Conservation (phyloP, 2,329 filamentous ascomycete genomes). For the Xylaria sp. region DNA sequence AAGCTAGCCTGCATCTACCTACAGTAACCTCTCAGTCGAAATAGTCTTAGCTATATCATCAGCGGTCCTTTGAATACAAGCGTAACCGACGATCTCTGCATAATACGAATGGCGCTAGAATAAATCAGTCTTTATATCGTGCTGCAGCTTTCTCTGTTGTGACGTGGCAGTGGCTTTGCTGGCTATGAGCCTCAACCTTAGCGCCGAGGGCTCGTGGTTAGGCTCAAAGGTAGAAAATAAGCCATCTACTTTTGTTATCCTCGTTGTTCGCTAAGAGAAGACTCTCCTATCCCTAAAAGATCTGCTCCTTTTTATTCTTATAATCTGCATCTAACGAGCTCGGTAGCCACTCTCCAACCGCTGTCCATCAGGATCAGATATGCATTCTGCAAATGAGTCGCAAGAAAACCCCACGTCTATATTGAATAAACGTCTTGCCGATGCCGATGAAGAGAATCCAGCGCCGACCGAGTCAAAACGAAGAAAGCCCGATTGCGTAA, state of each 20-base stretch:
- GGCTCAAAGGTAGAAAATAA: neutral
- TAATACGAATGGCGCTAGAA: no score
- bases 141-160: neutral
- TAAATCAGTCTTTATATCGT: no score
- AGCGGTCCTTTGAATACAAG: no score
- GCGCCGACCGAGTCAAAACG: conserved; percentile 13
- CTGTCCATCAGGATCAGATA: neutral
- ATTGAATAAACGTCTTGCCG: conserved; percentile 10
- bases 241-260: conserved; percentile 1
- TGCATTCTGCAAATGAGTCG: neutral
- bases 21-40: no score
- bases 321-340: neutral
- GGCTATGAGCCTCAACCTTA: neutral
- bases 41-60: no score
- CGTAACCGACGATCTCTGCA: no score
- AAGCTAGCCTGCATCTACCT: no score
- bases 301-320: neutral
- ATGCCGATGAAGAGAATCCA: conserved; percentile 1
- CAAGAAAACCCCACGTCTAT: neutral
- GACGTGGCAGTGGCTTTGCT: conserved; percentile 14
- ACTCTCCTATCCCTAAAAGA: neutral
- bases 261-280: neutral
- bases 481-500: conserved; percentile 11
- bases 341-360: neutral
- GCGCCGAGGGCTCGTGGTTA: neutral